These are phyloP conservation scores for Dioszegia aurantiaca DNA, from an alignment of 768 basidiomycete species.

Conservation along the genomic window DNA sequence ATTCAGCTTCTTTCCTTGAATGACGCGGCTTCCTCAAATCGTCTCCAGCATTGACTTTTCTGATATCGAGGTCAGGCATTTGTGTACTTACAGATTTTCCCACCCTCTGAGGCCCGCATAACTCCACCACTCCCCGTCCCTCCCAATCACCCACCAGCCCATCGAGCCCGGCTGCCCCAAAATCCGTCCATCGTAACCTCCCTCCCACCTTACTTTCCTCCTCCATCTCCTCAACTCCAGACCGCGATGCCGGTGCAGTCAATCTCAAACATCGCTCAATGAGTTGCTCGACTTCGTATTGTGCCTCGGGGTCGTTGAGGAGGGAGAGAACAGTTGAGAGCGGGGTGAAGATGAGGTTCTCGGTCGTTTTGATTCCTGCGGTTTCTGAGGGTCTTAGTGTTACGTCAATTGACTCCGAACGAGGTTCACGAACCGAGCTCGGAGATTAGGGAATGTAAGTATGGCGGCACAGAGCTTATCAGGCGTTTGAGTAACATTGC, in stretches of 20 bases:
- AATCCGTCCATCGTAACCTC: constrained; percentile 28
- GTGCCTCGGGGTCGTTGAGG: constrained; percentile 5
- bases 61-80: no score
- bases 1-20: constrained; percentile 7
- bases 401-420: not conserved
- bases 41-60: no score
- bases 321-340: constrained; percentile 16
- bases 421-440: constrained; percentile 27
- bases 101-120: constrained; percentile 34
- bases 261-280: constrained; percentile 18
- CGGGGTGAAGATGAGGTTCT: constrained; percentile 39
- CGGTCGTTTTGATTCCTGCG: constrained; percentile 39
- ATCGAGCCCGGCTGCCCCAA: constrained; percentile 31
- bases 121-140: constrained; percentile 35
- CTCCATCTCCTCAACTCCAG: constrained; percentile 11
- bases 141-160: constrained; percentile 32
- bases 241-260: constrained; percentile 15
- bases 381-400: constrained; percentile 22
- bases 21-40: no score
- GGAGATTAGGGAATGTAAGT: constrained; percentile 27
- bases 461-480: constrained; percentile 13
- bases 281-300: constrained; percentile 25
- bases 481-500: constrained; percentile 43
- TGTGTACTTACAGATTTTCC: constrained; percentile 46
- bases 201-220: not conserved